These are phyloP conservation scores for Spatholobus suberectus DNA, from an alignment of 306 rosid species.

Conservation along the genomic window DNA sequence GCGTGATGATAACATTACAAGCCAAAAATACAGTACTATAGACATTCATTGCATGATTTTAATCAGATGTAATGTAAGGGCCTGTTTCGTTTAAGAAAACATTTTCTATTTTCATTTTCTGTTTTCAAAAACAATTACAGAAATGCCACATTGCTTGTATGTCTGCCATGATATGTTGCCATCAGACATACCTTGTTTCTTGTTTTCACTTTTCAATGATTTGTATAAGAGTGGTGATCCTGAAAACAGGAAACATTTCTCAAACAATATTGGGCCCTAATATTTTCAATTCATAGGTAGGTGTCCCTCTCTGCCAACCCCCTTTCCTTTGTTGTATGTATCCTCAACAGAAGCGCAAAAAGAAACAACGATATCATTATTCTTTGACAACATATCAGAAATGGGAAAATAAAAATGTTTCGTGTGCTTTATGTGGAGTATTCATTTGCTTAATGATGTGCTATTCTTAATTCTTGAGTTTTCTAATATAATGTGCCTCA, in stretches of 20 bases:
- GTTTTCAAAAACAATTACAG: background rate
- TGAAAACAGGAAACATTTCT: background rate
- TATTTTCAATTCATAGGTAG: background rate
- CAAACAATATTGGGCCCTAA: background rate
- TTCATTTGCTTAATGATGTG: slow-evolving; percentile 10
- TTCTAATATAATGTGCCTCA: background rate
- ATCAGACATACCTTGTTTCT: background rate
- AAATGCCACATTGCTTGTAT: background rate
- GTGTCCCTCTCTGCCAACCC: background rate
- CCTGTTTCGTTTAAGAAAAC: background rate
- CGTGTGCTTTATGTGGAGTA: background rate
- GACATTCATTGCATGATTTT: background rate
- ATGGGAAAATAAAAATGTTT: background rate
- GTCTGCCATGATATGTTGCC: background rate
- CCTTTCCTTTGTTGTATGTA: background rate
- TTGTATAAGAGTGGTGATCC: background rate
- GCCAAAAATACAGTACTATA: background rate
- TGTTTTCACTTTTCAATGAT: background rate
- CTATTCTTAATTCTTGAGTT: background rate
- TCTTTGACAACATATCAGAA: slow-evolving; percentile 13
- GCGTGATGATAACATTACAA: background rate
- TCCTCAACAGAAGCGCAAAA: background rate
- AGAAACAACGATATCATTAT: background rate
- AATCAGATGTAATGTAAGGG: background rate
- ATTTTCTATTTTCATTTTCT: background rate